Evolutionary conservation across 2,329 filamentous ascomycete species (phyloP), one percentile per base, ranked within the genome.

Genomic region (Coleophoma eucalyptorum): DNA sequence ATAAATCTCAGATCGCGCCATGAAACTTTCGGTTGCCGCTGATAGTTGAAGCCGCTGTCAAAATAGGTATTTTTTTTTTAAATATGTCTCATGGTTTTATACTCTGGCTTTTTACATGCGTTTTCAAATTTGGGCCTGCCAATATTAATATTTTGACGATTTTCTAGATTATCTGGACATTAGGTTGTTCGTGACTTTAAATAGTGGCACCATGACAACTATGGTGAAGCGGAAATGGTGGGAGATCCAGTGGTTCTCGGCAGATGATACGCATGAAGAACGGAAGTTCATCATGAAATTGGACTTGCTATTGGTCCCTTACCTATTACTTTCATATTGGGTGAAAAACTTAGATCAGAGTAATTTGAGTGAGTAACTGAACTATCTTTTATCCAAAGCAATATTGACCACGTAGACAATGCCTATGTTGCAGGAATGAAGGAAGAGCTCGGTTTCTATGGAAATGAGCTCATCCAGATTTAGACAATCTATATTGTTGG

Each of bases 301-400:
- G 12, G 79, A 82, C 50, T 59, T 76, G 0, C 61, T 81, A 2
- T 75, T 82, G 32, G 72, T 82, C 0, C 76, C 77, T 0, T 81
- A 80, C 57, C 76, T 76, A 0, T 74, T 80, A 43, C 60, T 81
- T 2, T 69, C 73, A 0, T 80, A 79, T 54, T 81, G 76, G 72
- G 69, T 74, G 44, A 54, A 54, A 16, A 42, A 54, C 40, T 21
- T 53, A 5, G 47, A 49, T 38, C 41, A 53, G 18, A 40, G 43
- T 21, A 50, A 49, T 41, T 35, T 52, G 34, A 50, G 50, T 52
- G 38, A 42, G 38, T 42, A n/a, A 19, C 8, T 6, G 16, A 12
- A 37, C 40, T 12, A 3, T 20, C 32, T 50, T 54, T 21, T 54
- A 52, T 34, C 6, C 34, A 4, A 3, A 16, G 34, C 34, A 3